Evolutionary conservation across 139 green algal species (phyloP), one percentile per base, ranked within the genome.

Genomic region (Closterium sp.): DNA sequence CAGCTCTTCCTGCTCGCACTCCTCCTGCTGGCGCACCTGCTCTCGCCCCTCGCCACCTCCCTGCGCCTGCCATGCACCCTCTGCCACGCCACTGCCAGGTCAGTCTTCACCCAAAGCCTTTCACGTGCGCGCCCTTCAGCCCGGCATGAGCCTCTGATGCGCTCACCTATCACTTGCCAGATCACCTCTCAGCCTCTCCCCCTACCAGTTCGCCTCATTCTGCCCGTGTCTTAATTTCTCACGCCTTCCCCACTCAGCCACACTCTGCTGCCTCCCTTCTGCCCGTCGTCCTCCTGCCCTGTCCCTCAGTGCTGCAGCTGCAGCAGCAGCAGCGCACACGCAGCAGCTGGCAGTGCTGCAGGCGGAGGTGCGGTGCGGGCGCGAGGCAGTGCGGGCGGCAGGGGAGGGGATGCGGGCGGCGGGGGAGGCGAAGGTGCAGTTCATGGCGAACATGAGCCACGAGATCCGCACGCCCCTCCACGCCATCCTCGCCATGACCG

Each of bases 381-480:
- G n/a, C 7, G 83, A 86, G 83, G n/a, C 8, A 23, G 83, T 23
- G 28, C 83, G 83, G n/a, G n/a, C 30, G 83, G 83, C 83, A 33
- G 30, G 83, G 83, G 83, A 86, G 83, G 83, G 21, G 83, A 23
- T 33, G 83, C 28, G 28, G 7, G 83, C 83, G 6, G 83, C 83
- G 28, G 83, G 4, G 83, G 83, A 32, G 28, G 83, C 83, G 7
- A 86, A 86, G n/a, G 30, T 86, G 30, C 83, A 86, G 83, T 86
- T 86, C 83, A 86, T 86, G 83, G 83, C 83, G 83, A 86, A 86
- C 83, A 86, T 86, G 83, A 86, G 83, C 83, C 83, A 86, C 25
- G 83, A 86, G 83, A 86, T 86, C 83, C 83, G 83, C 83, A 92
- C 89, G 85, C 89, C 89, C 81, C 90, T 92, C 83, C 89, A 92